Conservation (phyloP, 2,329 filamentous ascomycete genomes). For the Fonsecaea pedrosoi region DNA sequence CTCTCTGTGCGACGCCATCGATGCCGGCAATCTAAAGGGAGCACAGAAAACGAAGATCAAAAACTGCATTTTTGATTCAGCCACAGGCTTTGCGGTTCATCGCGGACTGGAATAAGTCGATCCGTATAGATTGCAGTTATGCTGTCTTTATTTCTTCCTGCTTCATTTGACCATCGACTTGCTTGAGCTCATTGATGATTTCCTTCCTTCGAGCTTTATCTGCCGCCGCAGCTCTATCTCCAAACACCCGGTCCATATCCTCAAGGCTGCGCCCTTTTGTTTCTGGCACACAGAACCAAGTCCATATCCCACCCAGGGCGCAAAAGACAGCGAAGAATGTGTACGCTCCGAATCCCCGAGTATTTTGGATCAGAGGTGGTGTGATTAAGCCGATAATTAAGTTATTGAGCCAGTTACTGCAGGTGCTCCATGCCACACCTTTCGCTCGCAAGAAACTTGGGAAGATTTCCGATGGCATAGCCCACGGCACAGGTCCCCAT, state of each 20-base stretch:
- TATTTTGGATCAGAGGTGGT: constrained; percentile 67
- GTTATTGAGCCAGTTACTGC: constrained; percentile 69
- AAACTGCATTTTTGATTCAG: background rate
- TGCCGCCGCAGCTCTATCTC: constrained; percentile 38
- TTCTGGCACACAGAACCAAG: constrained; percentile 63
- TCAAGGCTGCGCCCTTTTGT: constrained; percentile 64
- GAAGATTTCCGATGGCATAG: constrained; percentile 65
- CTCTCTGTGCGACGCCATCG: background rate
- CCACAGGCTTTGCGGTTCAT: background rate
- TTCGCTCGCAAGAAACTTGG: constrained; percentile 67
- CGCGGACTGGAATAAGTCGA: background rate
- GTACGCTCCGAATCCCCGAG: constrained; percentile 57
- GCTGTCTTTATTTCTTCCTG: constrained; percentile 8
- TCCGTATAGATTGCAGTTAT: background rate
- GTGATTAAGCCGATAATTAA: constrained; percentile 71
- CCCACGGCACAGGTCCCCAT: constrained; percentile 55
- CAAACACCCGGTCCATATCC: constrained; percentile 59
- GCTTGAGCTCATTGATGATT: constrained; percentile 19
- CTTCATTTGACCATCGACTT: background rate
- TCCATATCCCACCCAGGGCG: constrained; percentile 58
- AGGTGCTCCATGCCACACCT: constrained; percentile 69
- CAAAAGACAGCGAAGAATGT: constrained; percentile 67
- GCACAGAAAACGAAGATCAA: background rate
- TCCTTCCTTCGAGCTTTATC: constrained; percentile 14
- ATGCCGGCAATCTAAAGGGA: background rate